A percentile compares a stretch with the other conserved stretches of the same genome.
phyloP scores from a whole-genome alignment of 768 basidiomycete genomes.

The Daedaleopsis sinensis region DNA sequence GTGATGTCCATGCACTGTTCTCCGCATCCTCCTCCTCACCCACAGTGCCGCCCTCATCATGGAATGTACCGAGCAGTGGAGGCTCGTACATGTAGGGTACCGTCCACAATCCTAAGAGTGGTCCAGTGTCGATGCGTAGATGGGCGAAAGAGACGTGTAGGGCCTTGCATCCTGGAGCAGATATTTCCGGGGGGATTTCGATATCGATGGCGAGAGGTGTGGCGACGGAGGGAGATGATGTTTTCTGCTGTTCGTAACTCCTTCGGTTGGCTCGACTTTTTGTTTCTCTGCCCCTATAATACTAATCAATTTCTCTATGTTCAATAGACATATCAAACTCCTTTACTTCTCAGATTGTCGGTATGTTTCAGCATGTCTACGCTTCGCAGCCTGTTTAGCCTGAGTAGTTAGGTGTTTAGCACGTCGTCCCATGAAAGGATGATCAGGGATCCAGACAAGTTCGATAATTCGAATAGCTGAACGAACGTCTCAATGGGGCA shows the following conservation, averaged over 20 bases:
- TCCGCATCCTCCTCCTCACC: background rate
- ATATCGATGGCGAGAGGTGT: no score
- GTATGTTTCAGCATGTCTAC: background rate
- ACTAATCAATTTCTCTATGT: background rate
- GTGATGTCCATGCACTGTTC: background rate
- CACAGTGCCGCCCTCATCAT: background rate
- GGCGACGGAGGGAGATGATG: no score
- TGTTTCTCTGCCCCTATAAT: background rate
- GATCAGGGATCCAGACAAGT: no score
- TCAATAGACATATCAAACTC: background rate
- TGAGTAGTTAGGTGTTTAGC: background rate
- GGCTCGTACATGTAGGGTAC: background rate
- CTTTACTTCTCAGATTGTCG: background rate
- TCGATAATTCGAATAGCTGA: no score
- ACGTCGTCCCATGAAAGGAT: background rate
- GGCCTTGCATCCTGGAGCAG: background rate
- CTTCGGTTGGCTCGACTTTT: background rate
- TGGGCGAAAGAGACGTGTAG: background rate
- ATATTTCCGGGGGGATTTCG: background rate
- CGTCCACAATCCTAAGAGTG: background rate
- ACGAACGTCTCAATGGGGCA: no score
- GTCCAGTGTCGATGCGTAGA: background rate
- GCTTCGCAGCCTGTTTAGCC: background rate
- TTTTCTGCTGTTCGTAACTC: no score
- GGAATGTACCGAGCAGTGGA: no score